Conservation (phyloP, 2,329 filamentous ascomycete genomes). For the Apiospora hydei region DNA sequence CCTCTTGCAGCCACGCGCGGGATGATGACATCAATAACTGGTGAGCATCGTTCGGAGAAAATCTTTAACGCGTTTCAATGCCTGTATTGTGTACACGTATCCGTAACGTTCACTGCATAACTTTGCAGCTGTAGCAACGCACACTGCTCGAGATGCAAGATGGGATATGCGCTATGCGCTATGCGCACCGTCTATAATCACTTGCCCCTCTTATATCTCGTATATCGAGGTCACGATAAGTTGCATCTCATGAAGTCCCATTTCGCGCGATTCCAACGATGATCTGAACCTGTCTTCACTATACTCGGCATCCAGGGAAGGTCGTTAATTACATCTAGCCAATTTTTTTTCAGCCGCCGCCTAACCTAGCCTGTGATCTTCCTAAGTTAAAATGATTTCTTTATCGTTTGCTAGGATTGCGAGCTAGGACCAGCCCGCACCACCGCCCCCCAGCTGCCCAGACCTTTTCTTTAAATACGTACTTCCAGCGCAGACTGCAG, state of each 20-base stretch:
- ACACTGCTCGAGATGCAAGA: background rate
- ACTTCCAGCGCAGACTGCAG: background rate
- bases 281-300: background rate
- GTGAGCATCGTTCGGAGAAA: background rate
- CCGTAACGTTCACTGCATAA: background rate
- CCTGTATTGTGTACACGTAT: constrained; percentile 1
- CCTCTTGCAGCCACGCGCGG: constrained; percentile 5
- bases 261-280: background rate
- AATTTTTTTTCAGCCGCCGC: background rate
- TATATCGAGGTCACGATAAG: background rate
- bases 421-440: constrained; percentile 8
- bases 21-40: constrained; percentile 19
- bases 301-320: background rate
- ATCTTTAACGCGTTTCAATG: background rate
- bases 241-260: background rate
- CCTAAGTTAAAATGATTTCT: background rate
- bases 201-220: background rate
- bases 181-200: background rate
- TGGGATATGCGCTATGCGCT: background rate
- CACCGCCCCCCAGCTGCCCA: background rate
- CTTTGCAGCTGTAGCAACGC: background rate
- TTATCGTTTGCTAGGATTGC: constrained; percentile 9
- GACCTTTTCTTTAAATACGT: background rate
- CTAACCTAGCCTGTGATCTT: background rate
- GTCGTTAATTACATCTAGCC: background rate